These are phyloP conservation scores for Stromatinia cepivora DNA, from an alignment of 2,329 filamentous ascomycete species.

Conservation along the genomic window DNA sequence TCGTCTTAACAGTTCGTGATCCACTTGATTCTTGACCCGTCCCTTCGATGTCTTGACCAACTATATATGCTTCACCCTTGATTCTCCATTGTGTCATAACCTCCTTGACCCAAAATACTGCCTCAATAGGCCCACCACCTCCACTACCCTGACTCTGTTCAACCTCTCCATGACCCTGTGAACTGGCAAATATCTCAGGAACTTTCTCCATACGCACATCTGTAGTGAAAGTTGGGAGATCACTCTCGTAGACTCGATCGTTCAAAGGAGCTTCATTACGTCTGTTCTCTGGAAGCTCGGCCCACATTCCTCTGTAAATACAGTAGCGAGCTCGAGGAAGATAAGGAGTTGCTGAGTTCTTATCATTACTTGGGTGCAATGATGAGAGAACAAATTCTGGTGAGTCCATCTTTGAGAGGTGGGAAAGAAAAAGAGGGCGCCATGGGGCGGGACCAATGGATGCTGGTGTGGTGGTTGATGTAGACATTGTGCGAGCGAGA, in stretches of 20 bases:
- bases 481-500: slow-evolving; percentile 39
- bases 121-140: slow-evolving; percentile 73
- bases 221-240: slow-evolving; percentile 81
- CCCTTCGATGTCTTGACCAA: slow-evolving; percentile 67
- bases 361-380: slow-evolving; percentile 43
- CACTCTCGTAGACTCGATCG: slow-evolving; percentile 68
- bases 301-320: slow-evolving; percentile 84
- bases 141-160: slow-evolving; percentile 52
- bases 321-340: slow-evolving; percentile 70
- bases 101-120: slow-evolving; percentile 75
- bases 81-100: slow-evolving; percentile 81
- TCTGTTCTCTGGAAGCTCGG: slow-evolving; percentile 67
- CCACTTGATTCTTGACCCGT: slow-evolving; percentile 51
- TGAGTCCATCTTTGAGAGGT: slow-evolving; percentile 42
- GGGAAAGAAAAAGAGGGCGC: slow-evolving; percentile 40
- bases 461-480: slow-evolving; percentile 32
- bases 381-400: slow-evolving; percentile 48
- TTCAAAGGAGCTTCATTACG: slow-evolving; percentile 74
- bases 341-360: slow-evolving; percentile 42
- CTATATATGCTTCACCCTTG: slow-evolving; percentile 71
- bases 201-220: slow-evolving; percentile 87
- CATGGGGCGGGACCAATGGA: slow-evolving; percentile 39
- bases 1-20: slow-evolving; percentile 58
- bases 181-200: slow-evolving; percentile 62
- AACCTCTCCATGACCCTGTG: slow-evolving; percentile 48